These are phyloP conservation scores for Umbelopsis vinacea DNA, from an alignment of 192 early-diverging fungal genomes.

Conservation along the genomic window DNA sequence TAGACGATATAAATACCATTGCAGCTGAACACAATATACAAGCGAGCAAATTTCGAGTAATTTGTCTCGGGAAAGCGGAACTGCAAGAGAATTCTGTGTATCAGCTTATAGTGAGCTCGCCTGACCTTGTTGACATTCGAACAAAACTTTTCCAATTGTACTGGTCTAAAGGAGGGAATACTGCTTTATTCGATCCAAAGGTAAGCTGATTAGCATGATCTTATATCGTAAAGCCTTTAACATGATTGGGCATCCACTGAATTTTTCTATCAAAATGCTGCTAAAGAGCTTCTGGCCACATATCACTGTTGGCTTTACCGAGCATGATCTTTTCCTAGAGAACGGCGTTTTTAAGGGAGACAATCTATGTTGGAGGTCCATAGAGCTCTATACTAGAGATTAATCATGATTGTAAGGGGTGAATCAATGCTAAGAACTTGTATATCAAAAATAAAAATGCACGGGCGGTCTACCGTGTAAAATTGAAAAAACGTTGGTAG, in stretches of 20 bases:
- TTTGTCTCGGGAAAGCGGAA: constrained; percentile 61
- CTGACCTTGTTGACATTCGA: constrained; percentile 55
- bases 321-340: constrained; percentile 67
- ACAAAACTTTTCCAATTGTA: constrained; percentile 59
- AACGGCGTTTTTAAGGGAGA: constrained; percentile 73
- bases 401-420: background rate
- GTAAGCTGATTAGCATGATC: constrained; percentile 6
- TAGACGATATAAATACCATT: constrained; percentile 64
- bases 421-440: no score
- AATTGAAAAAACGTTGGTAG: no score
- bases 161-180: constrained; percentile 65
- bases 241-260: background rate
- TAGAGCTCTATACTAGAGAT: constrained; percentile 17
- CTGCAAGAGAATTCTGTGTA: constrained; percentile 38
- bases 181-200: constrained; percentile 66
- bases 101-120: constrained; percentile 51
- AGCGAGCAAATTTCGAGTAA: constrained; percentile 49
- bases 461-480: no score
- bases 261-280: background rate
- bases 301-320: constrained; percentile 68
- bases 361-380: constrained; percentile 67
- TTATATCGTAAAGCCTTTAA: no score
- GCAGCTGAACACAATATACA: constrained; percentile 61
- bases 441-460: no score
- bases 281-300: constrained; percentile 63